Evolutionary conservation across 1,284 basidiomycete genomes (phyloP), one percentile per base, ranked within the genome.

Genomic region (Inonotus obliquus): DNA sequence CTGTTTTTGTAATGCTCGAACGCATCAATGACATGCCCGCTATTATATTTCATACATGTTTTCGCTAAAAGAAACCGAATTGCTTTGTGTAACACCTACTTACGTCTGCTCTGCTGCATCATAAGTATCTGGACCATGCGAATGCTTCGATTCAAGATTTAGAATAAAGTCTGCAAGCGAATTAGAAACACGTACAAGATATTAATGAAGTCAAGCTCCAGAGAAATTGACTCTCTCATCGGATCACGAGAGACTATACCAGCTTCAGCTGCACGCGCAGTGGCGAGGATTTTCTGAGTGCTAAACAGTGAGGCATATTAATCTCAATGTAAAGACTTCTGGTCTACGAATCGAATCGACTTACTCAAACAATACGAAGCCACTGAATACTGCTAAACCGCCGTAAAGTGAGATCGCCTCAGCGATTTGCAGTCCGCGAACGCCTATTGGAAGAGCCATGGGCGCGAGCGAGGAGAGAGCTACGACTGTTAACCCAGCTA

Each of bases 161-260:
- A 47, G 38, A 44, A 17, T 17, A 7, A 17, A n/a, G n/a, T 44
- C 17, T 44, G 5, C n/a, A 14, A 14, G 13, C 41, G 6, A 35
- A 19, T 7, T 38, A 19, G 57, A 38, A 32, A 52, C 25, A 77
- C 84, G 65, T 66, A 89, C 89, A 92, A 91, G 59, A 92, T 91
- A 71, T 91, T 95, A 72, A 96, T 86, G 80, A 94, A 89, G 71
- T 94, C 91, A 60, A 96, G 81, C 71, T 94, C 87, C 52, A 95
- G 79, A 56, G 85, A 80, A 61, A 92, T 84, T 10, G 89, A 84
- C 75, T 96, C 93, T 63, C 81, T 85, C 65, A 96, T 75, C 6
- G 94, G 87, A 73, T 96, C 94, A 19, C 81, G 77, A 53, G 81
- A 78, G 67, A 91, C 82, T 45, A 75, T 67, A 54, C 93, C 92